Evolutionary conservation across 257 asterid genomes (phyloP).

Genomic region (Handroanthus guayacan): DNA sequence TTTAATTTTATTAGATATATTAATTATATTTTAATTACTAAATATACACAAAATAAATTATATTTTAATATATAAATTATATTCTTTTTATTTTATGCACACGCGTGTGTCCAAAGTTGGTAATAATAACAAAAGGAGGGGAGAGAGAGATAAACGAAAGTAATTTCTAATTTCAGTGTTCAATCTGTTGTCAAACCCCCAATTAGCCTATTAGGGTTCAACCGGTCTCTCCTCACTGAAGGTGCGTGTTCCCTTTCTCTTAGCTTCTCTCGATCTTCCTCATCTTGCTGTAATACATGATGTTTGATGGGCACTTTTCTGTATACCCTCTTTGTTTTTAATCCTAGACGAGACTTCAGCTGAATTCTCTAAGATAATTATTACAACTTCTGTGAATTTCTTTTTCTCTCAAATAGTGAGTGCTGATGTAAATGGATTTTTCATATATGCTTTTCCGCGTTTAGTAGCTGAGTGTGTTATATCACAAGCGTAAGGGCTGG

Average conservation of each 20-base stretch:
- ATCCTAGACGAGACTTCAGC: not conserved
- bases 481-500: not conserved
- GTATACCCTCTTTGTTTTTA: not conserved
- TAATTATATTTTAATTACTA: no score
- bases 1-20: no score
- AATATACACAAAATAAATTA: no score
- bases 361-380: not conserved
- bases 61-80: no score
- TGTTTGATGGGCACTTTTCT: not conserved
- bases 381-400: not conserved
- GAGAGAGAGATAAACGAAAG: not conserved
- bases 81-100: no score
- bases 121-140: no score
- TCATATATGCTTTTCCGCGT: not conserved
- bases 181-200: slow-evolving; percentile 5
- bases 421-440: not conserved
- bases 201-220: slow-evolving; percentile 27
- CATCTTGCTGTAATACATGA: not conserved
- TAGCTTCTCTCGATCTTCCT: slow-evolving; percentile 6
- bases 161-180: slow-evolving; percentile 12
- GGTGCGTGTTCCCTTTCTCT: slow-evolving; percentile 21
- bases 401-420: not conserved
- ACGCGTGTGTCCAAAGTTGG: no score
- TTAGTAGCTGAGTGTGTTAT: not conserved
- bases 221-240: slow-evolving; percentile 9